Evolutionary conservation across 1,139 yeast genomes (phyloP).

Genomic region (Geotrichum macrosporum): DNA sequence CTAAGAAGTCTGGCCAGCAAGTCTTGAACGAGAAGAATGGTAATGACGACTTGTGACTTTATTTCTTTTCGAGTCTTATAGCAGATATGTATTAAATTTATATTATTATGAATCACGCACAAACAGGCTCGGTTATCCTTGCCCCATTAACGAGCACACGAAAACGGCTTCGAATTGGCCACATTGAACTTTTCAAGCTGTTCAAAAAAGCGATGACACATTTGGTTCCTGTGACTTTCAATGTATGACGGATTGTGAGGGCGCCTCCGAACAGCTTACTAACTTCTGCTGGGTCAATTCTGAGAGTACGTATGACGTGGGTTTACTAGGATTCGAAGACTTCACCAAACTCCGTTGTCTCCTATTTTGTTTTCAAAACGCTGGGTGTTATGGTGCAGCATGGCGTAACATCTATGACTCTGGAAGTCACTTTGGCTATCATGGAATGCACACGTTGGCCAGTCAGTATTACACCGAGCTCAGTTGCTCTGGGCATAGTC

Average conservation of each 20-base stretch:
- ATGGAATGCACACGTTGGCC: constrained; percentile 44
- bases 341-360: constrained; percentile 43
- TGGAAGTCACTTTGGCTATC: constrained; percentile 42
- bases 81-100: neutral
- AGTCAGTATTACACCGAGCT: constrained; percentile 39
- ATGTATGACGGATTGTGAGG: constrained; percentile 45
- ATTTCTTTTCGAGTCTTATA: neutral
- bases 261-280: constrained; percentile 46
- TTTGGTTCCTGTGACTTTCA: constrained; percentile 45
- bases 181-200: constrained; percentile 36
- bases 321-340: constrained; percentile 45
- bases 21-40: constrained; percentile 18
- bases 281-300: constrained; percentile 38
- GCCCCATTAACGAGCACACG: constrained; percentile 47
- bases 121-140: constrained; percentile 44
- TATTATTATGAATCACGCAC: constrained; percentile 33
- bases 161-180: constrained; percentile 41
- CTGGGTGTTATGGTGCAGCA: constrained; percentile 41
- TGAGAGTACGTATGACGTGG: constrained; percentile 38
- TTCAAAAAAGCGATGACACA: constrained; percentile 40
- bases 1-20: constrained; percentile 17
- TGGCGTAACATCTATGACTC: constrained; percentile 45
- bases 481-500: constrained; percentile 41
- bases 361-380: constrained; percentile 37
- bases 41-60: constrained; percentile 27